Evolutionary conservation across 495 filamentous ascomycete species (phyloP).

Genomic region (Xylaria grammica): DNA sequence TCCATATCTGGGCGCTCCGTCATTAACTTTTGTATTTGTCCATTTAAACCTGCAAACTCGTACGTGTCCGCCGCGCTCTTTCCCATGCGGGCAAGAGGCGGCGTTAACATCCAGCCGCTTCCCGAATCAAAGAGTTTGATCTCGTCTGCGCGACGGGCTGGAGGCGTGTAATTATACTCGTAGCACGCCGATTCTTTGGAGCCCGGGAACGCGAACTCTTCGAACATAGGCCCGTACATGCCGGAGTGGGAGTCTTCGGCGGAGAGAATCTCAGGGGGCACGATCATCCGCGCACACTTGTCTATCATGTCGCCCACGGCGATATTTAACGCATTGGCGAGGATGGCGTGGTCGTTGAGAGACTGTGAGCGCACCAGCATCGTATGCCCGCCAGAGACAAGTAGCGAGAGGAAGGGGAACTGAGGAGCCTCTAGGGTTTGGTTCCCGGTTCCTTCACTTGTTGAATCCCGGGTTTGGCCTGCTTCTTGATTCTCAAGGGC

Average conservation of each 20-base stretch:
- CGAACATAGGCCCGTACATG: conserved; percentile 80
- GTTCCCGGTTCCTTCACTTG: neutral
- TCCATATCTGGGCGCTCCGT: conserved; percentile 35
- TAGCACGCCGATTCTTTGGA: conserved; percentile 25
- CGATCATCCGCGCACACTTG: conserved; percentile 75
- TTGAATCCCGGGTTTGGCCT: neutral
- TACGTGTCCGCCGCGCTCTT: conserved; percentile 24
- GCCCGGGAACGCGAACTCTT: conserved; percentile 76
- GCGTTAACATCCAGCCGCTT: conserved; percentile 38
- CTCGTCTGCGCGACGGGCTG: conserved; percentile 59
- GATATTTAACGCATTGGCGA: conserved; percentile 74
- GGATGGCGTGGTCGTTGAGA: conserved; percentile 67
- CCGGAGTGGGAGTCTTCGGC: conserved; percentile 48
- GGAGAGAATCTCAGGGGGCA: conserved; percentile 59
- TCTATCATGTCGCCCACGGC: conserved; percentile 87
- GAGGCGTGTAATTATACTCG: conserved; percentile 62
- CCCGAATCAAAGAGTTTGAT: conserved; percentile 37
- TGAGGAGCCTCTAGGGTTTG: conserved; percentile 27
- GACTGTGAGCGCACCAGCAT: conserved; percentile 75
- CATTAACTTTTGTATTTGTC: conserved; percentile 34
- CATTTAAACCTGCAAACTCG: conserved; percentile 47
- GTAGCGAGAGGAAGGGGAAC: conserved; percentile 86
- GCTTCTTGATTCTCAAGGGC: conserved; percentile 52
- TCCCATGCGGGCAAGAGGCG: conserved; percentile 35
- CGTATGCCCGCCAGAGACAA: conserved; percentile 94